Base-by-base conservation (phyloP, 495 filamentous ascomycete genomes). In the Aspergillus nidulans region DNA sequence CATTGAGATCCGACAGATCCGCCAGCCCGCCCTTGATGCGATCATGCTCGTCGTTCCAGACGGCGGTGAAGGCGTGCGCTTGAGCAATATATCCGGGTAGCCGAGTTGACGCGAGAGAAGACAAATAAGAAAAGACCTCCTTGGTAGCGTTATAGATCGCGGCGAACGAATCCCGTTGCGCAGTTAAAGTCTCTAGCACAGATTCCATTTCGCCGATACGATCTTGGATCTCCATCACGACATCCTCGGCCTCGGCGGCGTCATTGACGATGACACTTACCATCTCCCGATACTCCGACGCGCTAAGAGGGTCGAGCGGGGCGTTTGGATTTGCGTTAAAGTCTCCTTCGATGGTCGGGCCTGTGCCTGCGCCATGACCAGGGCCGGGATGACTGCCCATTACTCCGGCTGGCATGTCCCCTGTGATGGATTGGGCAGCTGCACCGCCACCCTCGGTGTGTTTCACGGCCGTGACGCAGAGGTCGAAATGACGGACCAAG, bases 401-500 rank as follows among this genome's bases (percentile, higher is more conserved):
- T 6, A 89, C 80, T 7, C 79, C 82, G 1, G 78, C 75, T 26
- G 83, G 83, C 58, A 82, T 79, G 57, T 86, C 80, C 3, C 79
- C 79, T 12, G 77, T 76, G 50, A 85, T 81, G 9, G 73, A 75
- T 30, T 83, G 77, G 36, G 81, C 77, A 6, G 90, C 90, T 16
- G 86, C 86, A 19, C 81, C 84, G 12, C 91, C 91, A 21, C 92
- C 94, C 74, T 97, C 92, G 1, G 92, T 96, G 55, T 92, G 88
- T 58, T 90, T 88, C 25, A 97, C 85, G 0, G 95, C 95, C 3
- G 85, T 91, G 19, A 94, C 90, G 63, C 94, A 98, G 52, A 95
- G 84, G 69, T 98, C 94, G 61, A 95, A 97, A 70, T 98, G 95
- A 13, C 77, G 77, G n/a, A 90, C 91, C 19, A 98, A 77, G 2